Evolutionary conservation across 257 asterid genomes (phyloP), one percentile per base, ranked within the genome.

Genomic region (Linderniella brevidens): DNA sequence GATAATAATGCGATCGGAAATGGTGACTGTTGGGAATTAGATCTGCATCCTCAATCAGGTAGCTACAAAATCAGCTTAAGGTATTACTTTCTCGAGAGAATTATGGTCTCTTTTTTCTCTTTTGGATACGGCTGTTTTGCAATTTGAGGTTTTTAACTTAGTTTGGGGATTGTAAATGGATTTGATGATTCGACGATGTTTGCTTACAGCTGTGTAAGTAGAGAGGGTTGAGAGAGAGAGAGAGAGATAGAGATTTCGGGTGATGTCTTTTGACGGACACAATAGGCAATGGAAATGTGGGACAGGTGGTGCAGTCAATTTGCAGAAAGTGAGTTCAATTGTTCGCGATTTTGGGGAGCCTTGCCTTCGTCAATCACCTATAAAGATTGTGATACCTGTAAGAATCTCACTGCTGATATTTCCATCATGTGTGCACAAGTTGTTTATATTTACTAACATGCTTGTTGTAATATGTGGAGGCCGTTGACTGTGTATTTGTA

Each of bases 301-400:
- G 50, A 80, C 67, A 46, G 82, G 76, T 48, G 77, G 84, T 55
- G 39, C 86, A 9, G 76, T 76, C 67, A 78, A 70, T 74, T 64
- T 87, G 52, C 95, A 78, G 56, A 78, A 63, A 62, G 82, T 87
- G 69, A 74, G 90, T 68, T 74, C 95, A 19, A 74, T 88, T 59
- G 90, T 80, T 62, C 86, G 93, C 49, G 93, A 83, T 63, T 78
- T 88, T 64, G 90, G 97, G 67, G 95, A 88, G 58, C 95, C 95
- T 57, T 88, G 97, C 64, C 86, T 87, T 66, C 78, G 76, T 64
- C 97, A 78, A 38, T 70, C 93, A 46, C 82, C 92, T 29, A 64
- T 83, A 71, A 82, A 86, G 87, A 94, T 86, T 74, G 76, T 70
- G 54, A 64, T 63, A 58, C 61, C 86, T 50, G 78, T 72, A 83